Base-by-base conservation (phyloP, 768 basidiomycete species). In the Boletellus emodensis region DNA sequence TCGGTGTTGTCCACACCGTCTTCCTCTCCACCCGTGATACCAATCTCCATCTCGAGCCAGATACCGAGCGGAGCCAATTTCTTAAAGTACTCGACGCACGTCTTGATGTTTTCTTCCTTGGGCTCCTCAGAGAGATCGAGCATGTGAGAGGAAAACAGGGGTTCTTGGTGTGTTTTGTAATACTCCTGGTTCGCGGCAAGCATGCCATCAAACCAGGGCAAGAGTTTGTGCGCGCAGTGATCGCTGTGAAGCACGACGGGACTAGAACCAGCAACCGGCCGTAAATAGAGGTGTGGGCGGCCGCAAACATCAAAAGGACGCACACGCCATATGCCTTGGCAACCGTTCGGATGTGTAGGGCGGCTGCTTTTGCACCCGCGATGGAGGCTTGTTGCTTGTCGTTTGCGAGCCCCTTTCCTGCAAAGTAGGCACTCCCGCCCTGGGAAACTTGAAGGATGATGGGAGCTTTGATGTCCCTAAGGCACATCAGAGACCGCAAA, bases 41-140 rank as follows among this genome's bases (percentile, higher is more conserved):
- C 96, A 69, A 99, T 99, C 74, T 99, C 96, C 96, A 99, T 99
- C 81, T 99, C 96, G 70, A 99, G 91, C 92, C 92, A 99, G 54
- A 91, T 74, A 45, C 90, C 87, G 64, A 98, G 71, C 54, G 86
- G 83, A 3, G 90, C 88, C 93, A 98, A 89, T 66, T 91, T 90
- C 74, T 85, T 79, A 73, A 98, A 95, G 80, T 99, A 99, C 67
- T 92, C 82, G 52, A 77, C 92, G 70, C 96, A 98, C 46, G 77
- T 91, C 38, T 78, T 85, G 67, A 98, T 99, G 78, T 98, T 99
- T 63, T 96, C 80, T 54, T 93, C 94, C 64, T 90, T 89, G 62
- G 87, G 60, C 65, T 90, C 87, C 64, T 97, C 95, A 37, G 94
- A 96, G 58, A 97, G 84, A 71, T 97, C 95, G 60, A 98, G 84